Evolutionary conservation across 2,329 filamentous ascomycete genomes (phyloP).

Genomic region (Fusarium falciforme): DNA sequence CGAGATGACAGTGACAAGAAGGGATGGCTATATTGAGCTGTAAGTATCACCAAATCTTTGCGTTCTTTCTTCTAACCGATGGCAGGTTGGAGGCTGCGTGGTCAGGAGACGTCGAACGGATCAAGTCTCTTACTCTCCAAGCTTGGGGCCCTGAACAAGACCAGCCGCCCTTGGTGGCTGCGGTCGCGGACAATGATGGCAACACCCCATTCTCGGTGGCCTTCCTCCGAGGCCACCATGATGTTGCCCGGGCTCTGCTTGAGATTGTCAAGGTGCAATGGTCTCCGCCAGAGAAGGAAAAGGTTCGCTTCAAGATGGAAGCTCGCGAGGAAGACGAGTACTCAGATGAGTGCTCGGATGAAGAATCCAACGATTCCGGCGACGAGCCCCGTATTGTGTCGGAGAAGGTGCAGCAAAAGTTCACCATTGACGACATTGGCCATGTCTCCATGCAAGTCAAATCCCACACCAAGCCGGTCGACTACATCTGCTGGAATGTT

Average conservation of each 20-base stretch:
- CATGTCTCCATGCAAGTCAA: slow-evolving; percentile 76
- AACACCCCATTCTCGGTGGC: slow-evolving; percentile 76
- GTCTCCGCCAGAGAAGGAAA: slow-evolving; percentile 63
- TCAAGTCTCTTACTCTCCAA: slow-evolving; percentile 73
- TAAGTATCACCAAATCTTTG: slow-evolving; percentile 52
- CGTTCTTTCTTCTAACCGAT: slow-evolving; percentile 16
- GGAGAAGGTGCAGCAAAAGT: slow-evolving; percentile 72
- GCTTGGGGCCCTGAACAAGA: slow-evolving; percentile 66
- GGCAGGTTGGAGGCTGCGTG: slow-evolving; percentile 77
- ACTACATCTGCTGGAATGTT: slow-evolving; percentile 59
- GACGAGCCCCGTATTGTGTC: slow-evolving; percentile 59
- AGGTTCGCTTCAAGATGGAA: slow-evolving; percentile 62
- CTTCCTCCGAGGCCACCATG: slow-evolving; percentile 72
- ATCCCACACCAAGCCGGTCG: slow-evolving; percentile 67
- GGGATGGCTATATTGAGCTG: slow-evolving; percentile 71
- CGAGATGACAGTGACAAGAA: slow-evolving; percentile 66
- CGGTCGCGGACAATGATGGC: slow-evolving; percentile 62
- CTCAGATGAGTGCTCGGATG: slow-evolving; percentile 52
- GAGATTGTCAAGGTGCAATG: slow-evolving; percentile 79
- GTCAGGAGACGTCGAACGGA: slow-evolving; percentile 72
- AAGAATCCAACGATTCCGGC: slow-evolving; percentile 43
- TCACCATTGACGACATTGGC: slow-evolving; percentile 82
- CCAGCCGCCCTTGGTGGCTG: slow-evolving; percentile 72
- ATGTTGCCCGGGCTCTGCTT: slow-evolving; percentile 73
- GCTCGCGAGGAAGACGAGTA: slow-evolving; percentile 51